Percentiles rank a stretch among this genome's conserved stretches.
phyloP scores from a whole-genome alignment of 495 filamentous ascomycete species.

The Penicillium ucsense region DNA sequence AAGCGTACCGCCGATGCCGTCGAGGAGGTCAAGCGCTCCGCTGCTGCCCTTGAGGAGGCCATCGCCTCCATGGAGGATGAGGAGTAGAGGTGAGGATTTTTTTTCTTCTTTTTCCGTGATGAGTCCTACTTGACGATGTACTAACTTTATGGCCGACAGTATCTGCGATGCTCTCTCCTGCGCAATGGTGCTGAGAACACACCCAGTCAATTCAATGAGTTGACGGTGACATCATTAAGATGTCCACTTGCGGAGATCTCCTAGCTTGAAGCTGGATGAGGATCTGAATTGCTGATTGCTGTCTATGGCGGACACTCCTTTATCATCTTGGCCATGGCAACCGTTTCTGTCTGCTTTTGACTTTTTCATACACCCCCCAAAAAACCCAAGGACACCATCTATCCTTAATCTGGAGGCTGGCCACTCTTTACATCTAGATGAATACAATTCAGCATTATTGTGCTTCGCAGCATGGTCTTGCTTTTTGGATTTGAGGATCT shows the following conservation, averaged over 20 bases:
- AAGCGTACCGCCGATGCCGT: slow-evolving; percentile 38
- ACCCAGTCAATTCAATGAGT: too few species aligned
- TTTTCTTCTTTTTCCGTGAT: background rate
- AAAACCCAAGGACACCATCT: background rate
- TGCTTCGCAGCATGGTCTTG: too few species aligned
- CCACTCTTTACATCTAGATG: too few species aligned
- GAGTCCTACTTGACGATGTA: background rate
- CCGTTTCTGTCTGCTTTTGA: background rate
- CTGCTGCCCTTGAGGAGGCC: slow-evolving; percentile 30
- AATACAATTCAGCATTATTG: too few species aligned
- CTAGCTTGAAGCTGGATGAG: background rate
- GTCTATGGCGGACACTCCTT: slow-evolving; percentile 1
- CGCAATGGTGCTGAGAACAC: too few species aligned
- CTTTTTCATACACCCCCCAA: background rate
- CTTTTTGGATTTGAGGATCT: too few species aligned
- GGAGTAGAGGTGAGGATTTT: slow-evolving; percentile 15
- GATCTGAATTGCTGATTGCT: background rate
- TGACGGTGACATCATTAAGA: too few species aligned
- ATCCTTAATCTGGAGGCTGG: too few species aligned
- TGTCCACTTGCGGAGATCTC: background rate
- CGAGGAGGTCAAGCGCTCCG: slow-evolving; percentile 26
- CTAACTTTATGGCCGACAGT: background rate
- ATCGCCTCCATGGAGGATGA: slow-evolving; percentile 29
- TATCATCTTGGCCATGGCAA: background rate
- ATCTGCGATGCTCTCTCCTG: background rate